These are phyloP conservation scores for Ogataea haglerorum DNA, from an alignment of 805 yeast genomes.

Conservation along the genomic window DNA sequence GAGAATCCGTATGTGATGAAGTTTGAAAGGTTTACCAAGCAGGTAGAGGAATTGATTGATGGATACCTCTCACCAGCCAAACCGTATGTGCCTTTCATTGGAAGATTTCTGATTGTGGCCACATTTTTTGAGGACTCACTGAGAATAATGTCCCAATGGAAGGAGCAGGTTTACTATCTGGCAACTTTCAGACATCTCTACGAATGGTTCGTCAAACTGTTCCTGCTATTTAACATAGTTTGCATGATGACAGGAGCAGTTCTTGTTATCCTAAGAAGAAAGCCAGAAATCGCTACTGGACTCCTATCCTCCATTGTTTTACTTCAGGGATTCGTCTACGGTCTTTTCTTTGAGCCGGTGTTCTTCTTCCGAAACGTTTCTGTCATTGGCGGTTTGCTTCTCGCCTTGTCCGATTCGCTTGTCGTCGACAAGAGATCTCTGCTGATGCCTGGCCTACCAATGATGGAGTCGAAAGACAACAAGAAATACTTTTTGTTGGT, in stretches of 20 bases:
- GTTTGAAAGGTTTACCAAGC: constrained; percentile 50
- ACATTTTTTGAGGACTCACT: constrained; percentile 88
- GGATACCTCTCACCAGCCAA: constrained; percentile 48
- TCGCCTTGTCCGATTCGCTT: constrained; percentile 82
- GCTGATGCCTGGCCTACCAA: constrained; percentile 72
- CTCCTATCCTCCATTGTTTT: constrained; percentile 68
- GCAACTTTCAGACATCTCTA: constrained; percentile 78
- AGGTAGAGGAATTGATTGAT: constrained; percentile 54
- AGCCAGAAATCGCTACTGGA: constrained; percentile 66
- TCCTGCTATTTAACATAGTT: constrained; percentile 58
- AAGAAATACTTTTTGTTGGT: constrained; percentile 81
- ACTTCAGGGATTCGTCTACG: constrained; percentile 84
- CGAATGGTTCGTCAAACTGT: constrained; percentile 69
- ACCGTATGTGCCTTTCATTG: constrained; percentile 83
- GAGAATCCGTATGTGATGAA: constrained; percentile 31
- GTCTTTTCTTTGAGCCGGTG: constrained; percentile 73
- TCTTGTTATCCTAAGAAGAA: constrained; percentile 64
- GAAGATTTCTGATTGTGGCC: constrained; percentile 86
- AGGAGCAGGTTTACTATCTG: constrained; percentile 82
- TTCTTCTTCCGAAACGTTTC: constrained; percentile 85
- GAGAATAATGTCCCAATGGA: constrained; percentile 85
- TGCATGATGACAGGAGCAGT: constrained; percentile 74
- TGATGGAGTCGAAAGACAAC: constrained; percentile 65
- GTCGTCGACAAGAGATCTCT: constrained; percentile 69
- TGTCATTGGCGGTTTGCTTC: constrained; percentile 86